These are phyloP conservation scores for Dioszegia aurantiaca DNA, from an alignment of 768 basidiomycete species.

Conservation along the genomic window DNA sequence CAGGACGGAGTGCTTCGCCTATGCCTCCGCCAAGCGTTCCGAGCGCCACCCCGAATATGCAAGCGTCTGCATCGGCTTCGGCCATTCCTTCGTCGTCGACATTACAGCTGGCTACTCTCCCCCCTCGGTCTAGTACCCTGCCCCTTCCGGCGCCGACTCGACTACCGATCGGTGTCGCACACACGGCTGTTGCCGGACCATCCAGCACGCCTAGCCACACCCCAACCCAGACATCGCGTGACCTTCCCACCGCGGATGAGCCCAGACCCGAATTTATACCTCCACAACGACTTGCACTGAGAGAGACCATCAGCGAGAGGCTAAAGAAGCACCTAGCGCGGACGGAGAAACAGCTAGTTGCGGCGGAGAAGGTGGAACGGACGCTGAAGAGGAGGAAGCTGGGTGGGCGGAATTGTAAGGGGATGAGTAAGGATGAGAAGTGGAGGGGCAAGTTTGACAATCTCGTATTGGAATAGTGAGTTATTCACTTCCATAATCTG, in stretches of 20 bases:
- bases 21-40: constrained; percentile 13
- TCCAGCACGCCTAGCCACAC: constrained; percentile 1
- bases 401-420: constrained; percentile 1
- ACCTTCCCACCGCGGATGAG: no score
- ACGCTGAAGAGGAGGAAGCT: constrained; percentile 4
- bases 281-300: not conserved
- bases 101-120: not conserved
- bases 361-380: constrained; percentile 11
- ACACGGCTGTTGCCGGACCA: not conserved
- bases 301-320: not conserved
- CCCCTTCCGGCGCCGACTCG: not conserved
- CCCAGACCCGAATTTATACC: no score
- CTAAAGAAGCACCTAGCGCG: constrained; percentile 10
- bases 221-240: not conserved
- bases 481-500: not conserved
- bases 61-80: not conserved
- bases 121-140: constrained; percentile 4
- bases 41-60: not conserved
- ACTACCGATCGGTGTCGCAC: not conserved
- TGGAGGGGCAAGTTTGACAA: constrained; percentile 13
- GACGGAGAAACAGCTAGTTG: constrained; percentile 10
- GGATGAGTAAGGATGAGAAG: constrained; percentile 3
- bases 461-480: constrained; percentile 17
- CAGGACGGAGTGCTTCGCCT: constrained; percentile 8
- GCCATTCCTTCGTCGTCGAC: not conserved